Evolutionary conservation across 1,284 basidiomycete genomes (phyloP).

Genomic region (Naganishia sp.): DNA sequence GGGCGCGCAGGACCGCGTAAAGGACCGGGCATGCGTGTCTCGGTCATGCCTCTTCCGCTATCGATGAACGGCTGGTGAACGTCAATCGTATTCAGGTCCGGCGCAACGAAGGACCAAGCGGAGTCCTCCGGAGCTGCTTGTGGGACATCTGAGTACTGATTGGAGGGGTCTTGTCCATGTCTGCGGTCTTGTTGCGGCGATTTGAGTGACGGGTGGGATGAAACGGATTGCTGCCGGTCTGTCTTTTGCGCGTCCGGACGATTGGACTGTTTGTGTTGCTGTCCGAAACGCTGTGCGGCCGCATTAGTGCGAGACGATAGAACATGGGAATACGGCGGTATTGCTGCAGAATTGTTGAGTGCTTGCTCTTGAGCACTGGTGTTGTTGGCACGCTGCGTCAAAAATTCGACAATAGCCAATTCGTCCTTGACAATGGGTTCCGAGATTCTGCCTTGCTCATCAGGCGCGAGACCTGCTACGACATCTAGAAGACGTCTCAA

Average conservation of each 20-base stretch:
- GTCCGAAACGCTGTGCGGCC: conserved; percentile 51
- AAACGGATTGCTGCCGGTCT: not conserved
- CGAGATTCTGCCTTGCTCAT: conserved; percentile 49
- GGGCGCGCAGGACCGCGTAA: conserved; percentile 45
- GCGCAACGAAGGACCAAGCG: conserved; percentile 52
- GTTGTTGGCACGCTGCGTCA: conserved; percentile 48
- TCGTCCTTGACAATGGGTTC: conserved; percentile 56
- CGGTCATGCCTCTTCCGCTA: conserved; percentile 25
- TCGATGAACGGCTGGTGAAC: conserved; percentile 52
- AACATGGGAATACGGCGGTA: conserved; percentile 29
- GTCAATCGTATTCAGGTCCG: conserved; percentile 52
- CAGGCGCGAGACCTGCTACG: conserved; percentile 53
- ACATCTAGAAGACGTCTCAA: conserved; percentile 53
- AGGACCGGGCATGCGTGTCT: conserved; percentile 42
- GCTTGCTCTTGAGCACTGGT: conserved; percentile 29
- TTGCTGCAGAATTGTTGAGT: conserved; percentile 27
- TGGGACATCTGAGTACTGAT: not conserved
- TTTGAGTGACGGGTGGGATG: not conserved
- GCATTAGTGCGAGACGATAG: conserved; percentile 44
- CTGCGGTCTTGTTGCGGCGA: not conserved
- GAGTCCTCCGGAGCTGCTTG: conserved; percentile 28
- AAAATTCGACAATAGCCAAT: conserved; percentile 54
- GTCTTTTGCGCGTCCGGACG: too few relatives aligned
- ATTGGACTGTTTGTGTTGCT: conserved; percentile 39
- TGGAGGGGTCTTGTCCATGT: not conserved